Evolutionary conservation across 73 alveolate genomes (phyloP), one percentile per base, ranked within the genome.

Genomic region (Paramecium caudatum): DNA sequence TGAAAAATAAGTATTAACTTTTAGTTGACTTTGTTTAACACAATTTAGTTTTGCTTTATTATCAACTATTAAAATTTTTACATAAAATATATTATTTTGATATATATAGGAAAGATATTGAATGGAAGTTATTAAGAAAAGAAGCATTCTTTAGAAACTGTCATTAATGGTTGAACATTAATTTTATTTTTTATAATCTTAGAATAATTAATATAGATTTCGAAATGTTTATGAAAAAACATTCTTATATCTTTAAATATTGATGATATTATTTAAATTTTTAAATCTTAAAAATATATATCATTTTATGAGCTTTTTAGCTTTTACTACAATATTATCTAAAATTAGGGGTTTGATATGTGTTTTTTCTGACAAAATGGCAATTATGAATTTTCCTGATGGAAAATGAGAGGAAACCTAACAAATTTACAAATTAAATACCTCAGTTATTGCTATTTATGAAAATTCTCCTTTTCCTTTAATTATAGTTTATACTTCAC

Each of bases 331-430:
- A 16, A 65, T 25, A 65, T 65, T 65, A 36, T 65, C 83, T 32
- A 65, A 32, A 12, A 65, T 65, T 36, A 9, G 34, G 27, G 83
- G 83, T 65, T 65, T 65, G 27, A 65, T 32, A 43, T 55, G 30
- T 10, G 3, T 12, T 65, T 65, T 65, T 43, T 33, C 47, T 1
- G 83, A 65, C 12, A 3, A 65, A 32, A 65, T 36, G 33, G 34
- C 83, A 17, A 65, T 32, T 25, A 65, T 34, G 21, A 65, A 65
- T 65, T 65, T 65, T 13, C 83, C 49, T 27, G 83, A 65, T 25
- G 83, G 83, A 36, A 65, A 65, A 36, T 65, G 83, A 33, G 83
- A 65, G 34, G 83, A 65, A 3, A 65, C 83, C 83, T 65, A 65
- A 1, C 10, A 30, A 3, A 65, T 65, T 12, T 32, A 16, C 34